phyloP scores from a whole-genome alignment of 148 eudicot species.

The Rhododendron simsii region DNA sequence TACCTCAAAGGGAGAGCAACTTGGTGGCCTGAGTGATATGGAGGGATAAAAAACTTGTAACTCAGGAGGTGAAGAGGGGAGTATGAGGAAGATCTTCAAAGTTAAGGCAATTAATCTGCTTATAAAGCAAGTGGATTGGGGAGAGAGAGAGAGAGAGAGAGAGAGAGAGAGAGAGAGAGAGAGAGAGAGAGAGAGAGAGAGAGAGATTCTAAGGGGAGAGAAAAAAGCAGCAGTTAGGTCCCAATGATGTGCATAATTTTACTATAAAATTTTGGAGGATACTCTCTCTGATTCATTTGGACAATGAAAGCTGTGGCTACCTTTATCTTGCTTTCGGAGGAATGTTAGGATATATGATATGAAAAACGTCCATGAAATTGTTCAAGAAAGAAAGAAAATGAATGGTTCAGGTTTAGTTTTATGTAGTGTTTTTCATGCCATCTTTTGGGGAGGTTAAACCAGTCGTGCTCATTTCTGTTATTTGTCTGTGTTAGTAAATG shows the following conservation, averaged over 20 bases:
- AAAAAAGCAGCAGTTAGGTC: conserved; percentile 5
- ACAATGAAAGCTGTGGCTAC: conserved; percentile 23
- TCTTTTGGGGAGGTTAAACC: conserved; percentile 7
- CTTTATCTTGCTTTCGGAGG: conserved; percentile 4
- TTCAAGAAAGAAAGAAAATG: no score
- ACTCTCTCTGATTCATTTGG: conserved; percentile 18
- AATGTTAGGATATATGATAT: no score
- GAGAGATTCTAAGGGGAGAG: conserved; percentile 2
- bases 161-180: neutral
- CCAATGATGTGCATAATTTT: neutral
- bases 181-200: neutral
- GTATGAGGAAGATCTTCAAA: conserved; percentile 5
- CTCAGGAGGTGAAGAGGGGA: neutral
- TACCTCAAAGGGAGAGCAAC: neutral
- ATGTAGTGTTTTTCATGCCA: no score
- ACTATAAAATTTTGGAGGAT: conserved; percentile 15
- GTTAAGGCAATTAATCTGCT: conserved; percentile 19
- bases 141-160: no score
- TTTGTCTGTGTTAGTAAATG: neutral
- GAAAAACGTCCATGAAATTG: no score
- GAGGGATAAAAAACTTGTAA: neutral
- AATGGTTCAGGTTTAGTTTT: no score
- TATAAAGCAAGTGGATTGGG: conserved; percentile 22
- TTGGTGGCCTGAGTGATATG: neutral
- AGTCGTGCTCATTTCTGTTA: conserved; percentile 14